Conservation (phyloP, 345 rosid species). For the Eucalyptus fibrosa region DNA sequence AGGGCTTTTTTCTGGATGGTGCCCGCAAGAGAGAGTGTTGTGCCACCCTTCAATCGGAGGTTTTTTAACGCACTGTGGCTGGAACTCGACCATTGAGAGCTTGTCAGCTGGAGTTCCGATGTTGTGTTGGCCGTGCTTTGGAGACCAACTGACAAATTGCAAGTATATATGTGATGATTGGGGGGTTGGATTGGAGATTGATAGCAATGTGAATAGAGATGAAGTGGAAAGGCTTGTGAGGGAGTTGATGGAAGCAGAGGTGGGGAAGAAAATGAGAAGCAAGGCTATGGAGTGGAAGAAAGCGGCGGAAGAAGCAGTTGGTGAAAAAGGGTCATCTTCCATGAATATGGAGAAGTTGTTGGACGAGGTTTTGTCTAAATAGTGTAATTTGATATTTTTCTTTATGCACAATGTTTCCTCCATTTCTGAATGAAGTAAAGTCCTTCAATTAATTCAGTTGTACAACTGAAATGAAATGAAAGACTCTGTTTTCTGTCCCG, state of each 20-base stretch:
- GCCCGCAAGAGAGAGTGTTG: slow-evolving; percentile 2
- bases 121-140: slow-evolving; percentile 6
- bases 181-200: slow-evolving; percentile 9
- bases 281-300: slow-evolving; percentile 10
- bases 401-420: not conserved
- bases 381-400: not conserved
- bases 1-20: not conserved
- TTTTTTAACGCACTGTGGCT: slow-evolving; percentile 7
- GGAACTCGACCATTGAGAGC: slow-evolving; percentile 14
- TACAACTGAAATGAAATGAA: not conserved
- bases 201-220: slow-evolving; percentile 10
- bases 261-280: slow-evolving; percentile 4
- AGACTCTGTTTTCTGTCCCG: not conserved
- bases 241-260: slow-evolving; percentile 19
- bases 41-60: slow-evolving; percentile 1
- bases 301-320: slow-evolving; percentile 3
- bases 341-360: not conserved
- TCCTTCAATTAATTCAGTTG: not conserved
- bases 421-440: not conserved
- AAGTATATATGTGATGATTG: slow-evolving; percentile 14
- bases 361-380: not conserved
- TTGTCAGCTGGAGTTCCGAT: not conserved
- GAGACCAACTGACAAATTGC: slow-evolving; percentile 6
- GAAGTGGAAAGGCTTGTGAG: slow-evolving; percentile 14
- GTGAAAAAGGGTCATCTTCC: not conserved